These are phyloP conservation scores for Talaromyces liani DNA, from an alignment of 495 filamentous ascomycete species.

Conservation along the genomic window DNA sequence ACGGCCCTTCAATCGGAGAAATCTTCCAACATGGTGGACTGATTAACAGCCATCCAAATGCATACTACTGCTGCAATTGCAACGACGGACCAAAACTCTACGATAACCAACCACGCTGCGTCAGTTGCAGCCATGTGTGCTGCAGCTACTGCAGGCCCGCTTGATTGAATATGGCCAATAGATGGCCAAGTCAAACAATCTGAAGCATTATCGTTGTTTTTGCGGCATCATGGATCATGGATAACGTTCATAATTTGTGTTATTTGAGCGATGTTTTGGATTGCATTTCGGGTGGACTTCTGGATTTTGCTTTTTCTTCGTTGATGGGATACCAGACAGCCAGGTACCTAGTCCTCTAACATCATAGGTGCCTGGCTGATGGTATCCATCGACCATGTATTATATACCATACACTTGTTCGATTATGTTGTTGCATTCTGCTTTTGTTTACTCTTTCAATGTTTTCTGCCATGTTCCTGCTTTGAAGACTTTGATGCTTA, in stretches of 20 bases:
- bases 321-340: background rate
- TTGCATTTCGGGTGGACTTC: background rate
- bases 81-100: conserved; percentile 34
- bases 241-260: background rate
- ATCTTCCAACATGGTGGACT: conserved; percentile 1
- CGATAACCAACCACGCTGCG: too few species aligned
- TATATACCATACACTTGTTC: conserved; percentile 10
- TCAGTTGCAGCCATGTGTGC: too few species aligned
- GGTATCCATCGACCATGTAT: conserved; percentile 1
- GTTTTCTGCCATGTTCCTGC: background rate
- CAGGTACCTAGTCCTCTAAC: background rate
- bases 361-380: background rate
- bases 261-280: background rate
- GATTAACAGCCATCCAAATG: background rate
- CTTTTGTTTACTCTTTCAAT: conserved; percentile 12
- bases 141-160: conserved; percentile 13
- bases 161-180: background rate
- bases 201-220: background rate
- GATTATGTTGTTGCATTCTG: conserved; percentile 8
- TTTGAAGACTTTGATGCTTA: background rate
- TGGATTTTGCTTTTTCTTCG: background rate
- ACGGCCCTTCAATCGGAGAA: background rate
- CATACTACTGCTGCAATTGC: conserved; percentile 32
- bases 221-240: background rate
- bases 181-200: background rate